phyloP scores from a whole-genome alignment of 2,329 filamentous ascomycete genomes.

The Knufia fluminis region DNA sequence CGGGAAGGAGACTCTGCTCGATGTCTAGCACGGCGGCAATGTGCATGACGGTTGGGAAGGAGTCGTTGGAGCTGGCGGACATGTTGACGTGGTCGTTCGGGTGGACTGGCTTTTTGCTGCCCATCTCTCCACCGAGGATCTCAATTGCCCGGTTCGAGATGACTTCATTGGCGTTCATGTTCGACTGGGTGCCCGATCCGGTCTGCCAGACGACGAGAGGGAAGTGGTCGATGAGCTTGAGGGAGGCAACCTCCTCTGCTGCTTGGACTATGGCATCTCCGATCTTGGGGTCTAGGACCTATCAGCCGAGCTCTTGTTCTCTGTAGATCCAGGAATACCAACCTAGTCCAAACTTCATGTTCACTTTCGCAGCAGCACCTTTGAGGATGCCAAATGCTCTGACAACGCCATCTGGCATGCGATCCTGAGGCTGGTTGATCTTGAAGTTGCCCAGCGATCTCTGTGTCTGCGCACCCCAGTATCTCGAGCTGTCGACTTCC shows the following conservation, averaged over 20 bases:
- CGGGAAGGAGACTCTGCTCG: conserved; percentile 73
- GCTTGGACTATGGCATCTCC: conserved; percentile 84
- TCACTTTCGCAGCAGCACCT: conserved; percentile 89
- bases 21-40: conserved; percentile 93
- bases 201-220: conserved; percentile 90
- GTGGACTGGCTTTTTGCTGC: conserved; percentile 96
- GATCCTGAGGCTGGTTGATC: conserved; percentile 98
- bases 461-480: conserved; percentile 62
- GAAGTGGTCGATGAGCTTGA: conserved; percentile 82
- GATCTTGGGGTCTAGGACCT: conserved; percentile 64
- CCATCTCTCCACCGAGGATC: conserved; percentile 85
- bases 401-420: conserved; percentile 89
- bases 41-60: conserved; percentile 99
- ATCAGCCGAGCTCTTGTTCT: conserved; percentile 1
- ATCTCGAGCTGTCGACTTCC: conserved; percentile 68
- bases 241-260: conserved; percentile 69
- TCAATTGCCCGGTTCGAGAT: conserved; percentile 90
- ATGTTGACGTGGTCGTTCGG: conserved; percentile 99
- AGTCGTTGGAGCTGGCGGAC: conserved; percentile 97
- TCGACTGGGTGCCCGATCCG: conserved; percentile 86
- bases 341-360: conserved; percentile 85
- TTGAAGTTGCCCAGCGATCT: conserved; percentile 90
- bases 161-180: conserved; percentile 95
- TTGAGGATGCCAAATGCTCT: conserved; percentile 95
- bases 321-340: conserved; percentile 19